Evolutionary conservation across 2,329 filamentous ascomycete genomes (phyloP), one percentile per base, ranked within the genome.

Genomic region (Thielaviopsis punctulata): DNA sequence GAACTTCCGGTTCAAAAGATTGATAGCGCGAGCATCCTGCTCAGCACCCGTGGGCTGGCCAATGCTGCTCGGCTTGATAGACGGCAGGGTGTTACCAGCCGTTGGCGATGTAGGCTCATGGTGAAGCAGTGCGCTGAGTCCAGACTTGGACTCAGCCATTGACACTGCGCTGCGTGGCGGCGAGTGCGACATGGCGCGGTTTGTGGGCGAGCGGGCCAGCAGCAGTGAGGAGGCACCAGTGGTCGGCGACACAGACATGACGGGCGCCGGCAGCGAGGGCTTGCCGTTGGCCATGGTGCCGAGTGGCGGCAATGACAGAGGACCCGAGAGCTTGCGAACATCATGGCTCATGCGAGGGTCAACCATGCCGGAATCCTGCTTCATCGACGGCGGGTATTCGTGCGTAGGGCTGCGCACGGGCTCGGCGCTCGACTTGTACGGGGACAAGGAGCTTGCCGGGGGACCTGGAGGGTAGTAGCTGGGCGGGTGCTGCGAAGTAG

Each of bases 21-120:
- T 72, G 45, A 86, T 63, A 1, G 80, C 80, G 57, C 80, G 70
- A 56, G 73, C 73, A 58, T 86, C 82, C 62, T 85, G 81, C 24
- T 50, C 53, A 13, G 53, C 53, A 18, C 73, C 69, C 43, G 53
- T 68, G 71, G 76, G 56, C 62, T 61, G 7, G 66, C 68, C 39
- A 18, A 45, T 49, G 58, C 70, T 70, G 57, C 64, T 64, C 47
- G 57, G 67, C 60, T 60, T 67, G 45, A 57, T 67, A 24, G 67
- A 62, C 54, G 70, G 71, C 9, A 66, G 68, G 58, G 66, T 71
- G 55, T 62, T 68, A 30, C 68, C 67, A 27, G 25, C 10, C 61
- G 71, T 72, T 48, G 70, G 71, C 55, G 62, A 67, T 13, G 69
- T 60, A 1, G 69, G 65, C 1, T 69, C 69, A 2, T 75, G 69